Evolutionary conservation across 441 rosid genomes (phyloP), one percentile per base, ranked within the genome.

Genomic region (Hura crepitans): DNA sequence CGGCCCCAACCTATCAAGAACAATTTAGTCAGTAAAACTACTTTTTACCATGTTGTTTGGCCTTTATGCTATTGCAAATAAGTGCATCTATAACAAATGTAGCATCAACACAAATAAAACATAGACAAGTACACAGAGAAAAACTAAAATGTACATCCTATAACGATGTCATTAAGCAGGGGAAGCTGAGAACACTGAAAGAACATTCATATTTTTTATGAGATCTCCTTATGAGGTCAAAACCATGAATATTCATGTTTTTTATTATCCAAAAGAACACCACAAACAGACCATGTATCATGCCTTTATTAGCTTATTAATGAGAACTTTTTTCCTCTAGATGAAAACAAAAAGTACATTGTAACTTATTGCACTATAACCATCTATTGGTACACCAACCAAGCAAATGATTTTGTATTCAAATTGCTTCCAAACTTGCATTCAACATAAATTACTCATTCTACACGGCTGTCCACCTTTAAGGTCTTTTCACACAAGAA

Each of bases 1-100:
- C 96, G 68, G 97, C 99, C 74, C 97, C 99, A 74, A 92, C 98
- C 98, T 94, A 71, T 43, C 43, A 71, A 70, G 71, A 65, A 75
- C 22, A 77, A 68, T 68, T 60, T 66, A n/a, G 57, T 61, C 31
- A 69, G 56, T 50, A 69, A 79, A 77, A 49, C 46, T 15, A 63
- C 33, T 50, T 25, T n/a, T n/a, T n/a, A 30, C 28, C 27, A 58
- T 12, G 15, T 17, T 69, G 79, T 22, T 14, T 47, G 27, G 60
- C 46, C 58, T 42, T 27, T 65, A 31, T 31, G 46, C 56, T 62
- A 60, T 33, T 57, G 50, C 22, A 61, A 42, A 60, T 43, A 13
- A 66, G 6, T 27, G 14, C 25, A 72, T 22, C 23, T 9, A 10
- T 27, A 54, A 9, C 20, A 27, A 27, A 42, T 42, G 9, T 15